Conservation (phyloP, 495 filamentous ascomycete species). For the Aspergillus conjunctus region DNA sequence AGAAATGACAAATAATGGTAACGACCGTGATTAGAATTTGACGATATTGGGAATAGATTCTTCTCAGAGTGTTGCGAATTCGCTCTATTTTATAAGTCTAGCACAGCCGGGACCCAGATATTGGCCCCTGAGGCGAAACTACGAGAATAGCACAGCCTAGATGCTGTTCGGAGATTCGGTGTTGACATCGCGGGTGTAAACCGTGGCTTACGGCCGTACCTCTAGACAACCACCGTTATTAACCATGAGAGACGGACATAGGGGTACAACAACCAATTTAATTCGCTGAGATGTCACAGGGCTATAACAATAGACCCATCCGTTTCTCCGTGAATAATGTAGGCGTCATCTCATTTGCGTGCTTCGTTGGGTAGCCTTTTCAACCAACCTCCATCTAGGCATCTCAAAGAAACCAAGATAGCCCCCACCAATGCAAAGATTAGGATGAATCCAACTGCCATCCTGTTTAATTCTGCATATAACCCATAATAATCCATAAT, state of each 20-base stretch:
- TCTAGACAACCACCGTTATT: not conserved
- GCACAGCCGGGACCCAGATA: not conserved
- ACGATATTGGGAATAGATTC: not conserved
- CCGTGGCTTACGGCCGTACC: not conserved
- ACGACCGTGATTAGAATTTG: not conserved
- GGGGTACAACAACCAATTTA: not conserved
- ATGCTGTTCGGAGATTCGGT: not conserved
- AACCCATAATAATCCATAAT: too few relatives aligned
- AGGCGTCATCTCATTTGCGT: too few relatives aligned
- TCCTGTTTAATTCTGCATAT: too few relatives aligned
- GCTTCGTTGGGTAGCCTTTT: too few relatives aligned
- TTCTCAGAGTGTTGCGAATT: not conserved
- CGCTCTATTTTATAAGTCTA: not conserved
- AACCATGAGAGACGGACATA: not conserved
- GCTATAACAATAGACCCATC: not conserved
- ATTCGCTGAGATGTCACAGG: not conserved
- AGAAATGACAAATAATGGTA: not conserved
- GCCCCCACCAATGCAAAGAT: too few relatives aligned
- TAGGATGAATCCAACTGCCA: too few relatives aligned
- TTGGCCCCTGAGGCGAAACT: not conserved
- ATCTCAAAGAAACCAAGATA: too few relatives aligned
- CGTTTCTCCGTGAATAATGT: too few relatives aligned
- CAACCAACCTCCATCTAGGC: too few relatives aligned
- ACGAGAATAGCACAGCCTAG: not conserved
- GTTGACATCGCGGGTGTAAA: not conserved